Evolutionary conservation across 2,329 filamentous ascomycete species (phyloP).

Genomic region (Cladophialophora chaetospira): DNA sequence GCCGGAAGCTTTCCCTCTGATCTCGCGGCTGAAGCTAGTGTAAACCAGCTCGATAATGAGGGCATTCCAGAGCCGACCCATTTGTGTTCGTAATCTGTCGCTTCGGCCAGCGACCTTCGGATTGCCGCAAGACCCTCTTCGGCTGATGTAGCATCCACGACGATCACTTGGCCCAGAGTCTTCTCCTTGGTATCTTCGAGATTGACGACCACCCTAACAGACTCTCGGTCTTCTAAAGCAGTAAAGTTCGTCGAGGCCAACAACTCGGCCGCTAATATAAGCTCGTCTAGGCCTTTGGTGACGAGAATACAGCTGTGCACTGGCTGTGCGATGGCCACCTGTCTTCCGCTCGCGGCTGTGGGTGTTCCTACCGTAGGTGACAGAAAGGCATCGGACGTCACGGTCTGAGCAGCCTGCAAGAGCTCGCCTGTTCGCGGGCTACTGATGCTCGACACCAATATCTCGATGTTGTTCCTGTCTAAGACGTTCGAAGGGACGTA

Average conservation of each 20-base stretch:
- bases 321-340: constrained; percentile 72
- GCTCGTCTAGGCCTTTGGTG: constrained; percentile 70
- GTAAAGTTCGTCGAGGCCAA: constrained; percentile 38
- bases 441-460: constrained; percentile 57
- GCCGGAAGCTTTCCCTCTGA: constrained; percentile 61
- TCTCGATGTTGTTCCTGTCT: constrained; percentile 60
- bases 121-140: constrained; percentile 66
- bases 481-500: constrained; percentile 58
- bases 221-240: constrained; percentile 42
- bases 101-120: constrained; percentile 69
- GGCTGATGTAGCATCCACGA: constrained; percentile 66
- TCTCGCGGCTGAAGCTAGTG: constrained; percentile 27
- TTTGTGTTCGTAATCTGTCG: constrained; percentile 69
- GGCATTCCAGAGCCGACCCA: constrained; percentile 75
- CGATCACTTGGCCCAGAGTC: constrained; percentile 39
- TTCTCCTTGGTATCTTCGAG: constrained; percentile 48
- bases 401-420: constrained; percentile 29
- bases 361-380: constrained; percentile 74
- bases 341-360: constrained; percentile 63
- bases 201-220: constrained; percentile 61
- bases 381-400: constrained; percentile 61
- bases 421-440: constrained; percentile 24
- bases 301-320: constrained; percentile 81
- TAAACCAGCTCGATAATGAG: constrained; percentile 66
- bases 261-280: constrained; percentile 47